Evolutionary conservation across 1,139 yeast genomes (phyloP).

Genomic region (Yamadazyma sp.): DNA sequence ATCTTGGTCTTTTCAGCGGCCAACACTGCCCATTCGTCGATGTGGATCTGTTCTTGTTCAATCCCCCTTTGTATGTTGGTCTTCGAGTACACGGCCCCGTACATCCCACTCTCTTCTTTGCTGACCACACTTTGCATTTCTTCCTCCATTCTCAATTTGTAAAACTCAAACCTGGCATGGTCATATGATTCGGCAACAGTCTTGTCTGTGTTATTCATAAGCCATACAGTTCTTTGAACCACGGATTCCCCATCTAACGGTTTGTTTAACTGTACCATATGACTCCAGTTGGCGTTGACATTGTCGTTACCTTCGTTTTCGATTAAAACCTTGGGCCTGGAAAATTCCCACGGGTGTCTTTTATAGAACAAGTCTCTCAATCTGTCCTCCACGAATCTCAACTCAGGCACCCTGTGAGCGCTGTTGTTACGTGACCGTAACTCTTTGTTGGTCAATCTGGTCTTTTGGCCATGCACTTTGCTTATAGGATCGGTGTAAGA

Average conservation of each 20-base stretch:
- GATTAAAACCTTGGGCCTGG: conserved; percentile 84
- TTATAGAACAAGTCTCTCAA: conserved; percentile 78
- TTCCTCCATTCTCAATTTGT: conserved; percentile 79
- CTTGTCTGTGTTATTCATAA: conserved; percentile 41
- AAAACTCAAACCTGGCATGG: conserved; percentile 83
- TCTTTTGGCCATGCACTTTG: conserved; percentile 18
- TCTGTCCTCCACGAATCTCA: conserved; percentile 77
- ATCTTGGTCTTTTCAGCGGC: conserved; percentile 63
- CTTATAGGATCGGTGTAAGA: conserved; percentile 21
- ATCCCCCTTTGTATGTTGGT: conserved; percentile 68
- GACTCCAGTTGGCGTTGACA: conserved; percentile 69
- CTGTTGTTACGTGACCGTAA: conserved; percentile 28
- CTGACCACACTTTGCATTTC: conserved; percentile 76
- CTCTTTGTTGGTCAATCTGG: conserved; percentile 41
- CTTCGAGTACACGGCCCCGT: conserved; percentile 71
- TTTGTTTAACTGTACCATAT: conserved; percentile 67
- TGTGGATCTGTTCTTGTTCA: conserved; percentile 65
- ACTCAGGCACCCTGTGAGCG: conserved; percentile 56
- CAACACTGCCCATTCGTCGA: conserved; percentile 71
- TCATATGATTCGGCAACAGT: conserved; percentile 68
- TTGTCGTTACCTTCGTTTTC: conserved; percentile 68
- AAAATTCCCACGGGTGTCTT: conserved; percentile 98
- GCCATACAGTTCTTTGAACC: conserved; percentile 83
- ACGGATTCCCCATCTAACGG: conserved; percentile 91
- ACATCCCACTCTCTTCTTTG: conserved; percentile 82